Evolutionary conservation across 371 early-diverging fungal genomes (phyloP), one percentile per base, ranked within the genome.

Genomic region (Encephalitozoon cuniculi): DNA sequence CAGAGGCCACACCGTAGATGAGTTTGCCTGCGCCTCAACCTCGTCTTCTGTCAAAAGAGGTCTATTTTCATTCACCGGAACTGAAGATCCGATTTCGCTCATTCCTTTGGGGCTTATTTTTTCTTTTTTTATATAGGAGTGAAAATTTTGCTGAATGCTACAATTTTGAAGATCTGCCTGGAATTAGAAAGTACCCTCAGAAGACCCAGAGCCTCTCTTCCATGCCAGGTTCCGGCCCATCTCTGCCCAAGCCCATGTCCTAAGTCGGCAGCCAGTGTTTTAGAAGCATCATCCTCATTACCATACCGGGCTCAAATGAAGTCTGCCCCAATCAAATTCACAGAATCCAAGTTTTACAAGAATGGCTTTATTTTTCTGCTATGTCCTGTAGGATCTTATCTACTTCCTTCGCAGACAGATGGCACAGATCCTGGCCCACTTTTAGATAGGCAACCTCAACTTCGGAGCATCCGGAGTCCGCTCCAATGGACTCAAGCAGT

Each of bases 401-500:
- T 59, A 83, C 80, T 51, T 82, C 80, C 30, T 70, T 54, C 25
- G 54, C 72, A 44, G 49, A 23, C 18, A 82, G 39, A 55, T 69
- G 53, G 64, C 53, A 55, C 32, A 84, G 46, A 12, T 49, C 41
- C 15, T 53, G 68, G 4, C 72, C 53, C 12, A 49, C 25, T 12
- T 18, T 75, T 6, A 84, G 39, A 39, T 78, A 64, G 12, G 70
- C 71, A 12, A 84, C 71, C 40, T 82, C 81, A n/a, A 85, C 72
- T 39, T 81, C 81, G n/a, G 67, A 77, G 30, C 67, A 68, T 32
- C 74, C 51, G 44, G 80, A 82, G 53, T 85, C 84, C 7, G 64
- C 25, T 12, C 85, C 85, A 25, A 84, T 74, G 4, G 83, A 78
- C 46, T 82, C 76, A n/a, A 81, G 68, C 32, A 85, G 66, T 5